phyloP scores from a whole-genome alignment of 208 protist species.

The Leptomonas seymouri region DNA sequence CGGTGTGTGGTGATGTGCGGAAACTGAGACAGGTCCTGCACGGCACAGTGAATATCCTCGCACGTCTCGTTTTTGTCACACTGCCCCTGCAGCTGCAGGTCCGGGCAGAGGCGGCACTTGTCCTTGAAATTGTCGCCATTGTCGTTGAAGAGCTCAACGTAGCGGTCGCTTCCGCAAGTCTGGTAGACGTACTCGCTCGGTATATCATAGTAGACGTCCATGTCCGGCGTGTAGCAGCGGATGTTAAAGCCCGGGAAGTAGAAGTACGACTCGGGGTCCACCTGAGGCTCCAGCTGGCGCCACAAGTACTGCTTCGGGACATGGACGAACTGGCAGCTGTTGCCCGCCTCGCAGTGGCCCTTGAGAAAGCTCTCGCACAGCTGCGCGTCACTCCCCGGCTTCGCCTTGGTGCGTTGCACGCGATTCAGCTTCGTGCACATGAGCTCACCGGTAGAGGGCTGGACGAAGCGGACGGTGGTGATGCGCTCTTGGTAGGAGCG shows the following conservation, averaged over 20 bases:
- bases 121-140: constrained; percentile 83
- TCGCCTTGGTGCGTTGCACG: constrained; percentile 47
- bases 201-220: constrained; percentile 76
- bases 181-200: constrained; percentile 64
- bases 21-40: constrained; percentile 48
- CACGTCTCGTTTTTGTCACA: constrained; percentile 57
- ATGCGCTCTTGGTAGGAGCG: constrained; percentile 60
- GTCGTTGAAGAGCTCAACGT: constrained; percentile 77
- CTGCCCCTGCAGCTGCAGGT: constrained; percentile 34
- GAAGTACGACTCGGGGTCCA: constrained; percentile 38
- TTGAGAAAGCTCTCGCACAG: constrained; percentile 78
- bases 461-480: constrained; percentile 55
- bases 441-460: constrained; percentile 35
- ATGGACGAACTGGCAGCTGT: constrained; percentile 60
- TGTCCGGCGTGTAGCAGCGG: constrained; percentile 70
- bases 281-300: constrained; percentile 52
- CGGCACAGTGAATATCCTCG: constrained; percentile 63
- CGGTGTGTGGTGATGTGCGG: constrained; percentile 66
- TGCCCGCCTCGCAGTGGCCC: constrained; percentile 48
- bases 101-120: constrained; percentile 68
- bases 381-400: constrained; percentile 37
- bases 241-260: constrained; percentile 70
- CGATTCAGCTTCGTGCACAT: constrained; percentile 66
- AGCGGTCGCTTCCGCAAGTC: constrained; percentile 63
- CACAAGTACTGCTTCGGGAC: constrained; percentile 75